Evolutionary conservation across 768 basidiomycete species (phyloP), one percentile per base, ranked within the genome.

Genomic region (Suillus fuscotomentosus): DNA sequence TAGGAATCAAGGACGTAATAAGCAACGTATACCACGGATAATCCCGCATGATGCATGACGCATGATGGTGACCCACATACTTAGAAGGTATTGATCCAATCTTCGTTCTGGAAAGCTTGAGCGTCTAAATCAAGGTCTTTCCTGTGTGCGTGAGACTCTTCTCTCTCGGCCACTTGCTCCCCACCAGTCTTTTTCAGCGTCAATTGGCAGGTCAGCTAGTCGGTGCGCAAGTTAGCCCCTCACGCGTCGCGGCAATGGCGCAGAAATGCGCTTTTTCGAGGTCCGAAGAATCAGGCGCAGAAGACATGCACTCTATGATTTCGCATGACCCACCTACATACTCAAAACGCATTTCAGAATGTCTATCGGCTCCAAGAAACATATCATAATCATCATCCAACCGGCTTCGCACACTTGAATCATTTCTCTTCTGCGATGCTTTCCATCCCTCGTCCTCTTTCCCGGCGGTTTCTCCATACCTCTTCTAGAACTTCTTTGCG

Each of bases 341-440:
- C 70, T 91, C 89, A 13, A 86, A 86, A 20, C 85, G 86, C 85
- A 88, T 88, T 71, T 85, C 87, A 15, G 88, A 88, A 14, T 83
- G 82, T 64, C 79, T 57, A 73, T 75, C 84, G 41, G 82, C 82
- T 2, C 83, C 84, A 39, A 91, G 79, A 76, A 89, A 92, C 17
- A 79, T 80, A 70, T 94, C 90, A 14, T 92, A 77, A 38, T 93
- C 90, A 15, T 85, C 81, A 68, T 91, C 90, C 3, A 91, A 77
- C 59, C 31, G 13, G 80, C 83, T 3, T 77, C 76, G 7, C 80
- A 75, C 70, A 9, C 56, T 34, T 17, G 31, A 5, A 31, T 5
- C 62, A 31, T 73, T 76, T 65, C 74, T 74, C 69, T 79, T 81
- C 68, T 70, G 72, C 43, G 72, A 69, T 38, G 70, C 69, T 63